Percentiles rank a stretch among this genome's conserved stretches.
Conservation (phyloP, 2,329 filamentous ascomycete genomes). For the Macrophomina pseudophaseolina region DNA sequence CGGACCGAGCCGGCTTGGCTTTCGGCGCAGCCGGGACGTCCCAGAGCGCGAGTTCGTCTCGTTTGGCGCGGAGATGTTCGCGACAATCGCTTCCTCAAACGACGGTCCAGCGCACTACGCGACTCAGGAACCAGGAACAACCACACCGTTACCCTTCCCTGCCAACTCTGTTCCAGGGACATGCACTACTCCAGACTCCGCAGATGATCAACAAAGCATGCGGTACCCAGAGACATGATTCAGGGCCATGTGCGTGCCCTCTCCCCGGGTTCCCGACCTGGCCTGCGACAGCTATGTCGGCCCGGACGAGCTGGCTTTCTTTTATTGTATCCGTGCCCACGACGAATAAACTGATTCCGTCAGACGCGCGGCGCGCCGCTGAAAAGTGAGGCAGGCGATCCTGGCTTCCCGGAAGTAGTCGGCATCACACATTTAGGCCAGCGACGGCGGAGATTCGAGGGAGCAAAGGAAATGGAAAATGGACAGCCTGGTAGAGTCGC, state of each 20-base stretch:
- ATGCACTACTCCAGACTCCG: not conserved
- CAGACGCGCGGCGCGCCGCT: not conserved
- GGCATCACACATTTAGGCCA: not conserved
- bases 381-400: not conserved
- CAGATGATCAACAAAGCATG: conserved; percentile 13
- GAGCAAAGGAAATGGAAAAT: not conserved
- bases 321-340: not conserved
- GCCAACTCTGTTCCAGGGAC: not conserved
- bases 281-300: not conserved
- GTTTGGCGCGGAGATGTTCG: not conserved
- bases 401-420: not conserved
- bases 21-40: conserved; percentile 4
- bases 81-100: conserved; percentile 21
- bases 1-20: conserved; percentile 21
- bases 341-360: not conserved
- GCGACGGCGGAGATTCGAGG: not conserved
- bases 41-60: not conserved
- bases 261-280: not conserved
- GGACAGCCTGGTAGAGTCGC: not conserved
- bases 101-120: conserved; percentile 7
- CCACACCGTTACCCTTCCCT: not conserved
- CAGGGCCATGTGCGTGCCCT: not conserved
- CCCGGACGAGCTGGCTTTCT: conserved; percentile 6
- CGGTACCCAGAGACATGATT: conserved; percentile 7
- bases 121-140: conserved; percentile 13